phyloP scores from a whole-genome alignment of 306 rosid genomes.

The Prunus dulcis region DNA sequence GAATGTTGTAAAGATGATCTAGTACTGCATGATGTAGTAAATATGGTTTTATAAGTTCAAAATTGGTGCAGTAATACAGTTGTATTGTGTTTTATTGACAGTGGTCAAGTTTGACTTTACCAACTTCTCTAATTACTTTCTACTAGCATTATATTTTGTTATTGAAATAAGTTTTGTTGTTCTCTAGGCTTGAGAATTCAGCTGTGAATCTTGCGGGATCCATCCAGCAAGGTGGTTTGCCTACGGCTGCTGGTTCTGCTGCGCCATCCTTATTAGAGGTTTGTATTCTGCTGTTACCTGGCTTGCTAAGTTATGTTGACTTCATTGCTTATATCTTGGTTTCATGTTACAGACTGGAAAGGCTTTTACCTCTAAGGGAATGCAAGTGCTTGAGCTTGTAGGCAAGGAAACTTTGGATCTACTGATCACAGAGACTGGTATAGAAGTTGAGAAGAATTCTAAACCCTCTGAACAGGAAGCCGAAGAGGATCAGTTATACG shows the following conservation, averaged over 20 bases:
- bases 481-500: slow-evolving; percentile 62
- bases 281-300: slow-evolving; percentile 14
- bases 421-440: slow-evolving; percentile 87
- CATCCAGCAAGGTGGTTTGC: slow-evolving; percentile 48
- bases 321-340: slow-evolving; percentile 28
- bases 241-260: slow-evolving; percentile 44
- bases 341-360: slow-evolving; percentile 68
- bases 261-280: slow-evolving; percentile 92
- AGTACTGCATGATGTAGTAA: too few relatives aligned
- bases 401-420: slow-evolving; percentile 95
- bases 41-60: background rate
- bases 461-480: slow-evolving; percentile 41
- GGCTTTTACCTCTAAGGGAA: slow-evolving; percentile 93
- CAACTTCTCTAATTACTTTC: background rate
- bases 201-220: slow-evolving; percentile 77
- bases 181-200: slow-evolving; percentile 82
- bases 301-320: slow-evolving; percentile 16
- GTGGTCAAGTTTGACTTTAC: background rate
- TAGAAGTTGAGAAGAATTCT: slow-evolving; percentile 68
- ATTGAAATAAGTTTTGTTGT: slow-evolving; percentile 17
- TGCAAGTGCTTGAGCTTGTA: slow-evolving; percentile 93
- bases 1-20: too few relatives aligned
- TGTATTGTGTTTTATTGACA: background rate
- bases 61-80: background rate
- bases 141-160: background rate